A percentile compares a stretch with the other conserved stretches of the same genome.
Conservation (phyloP, 1,284 basidiomycete species). For the Malassezia arunalokei region DNA sequence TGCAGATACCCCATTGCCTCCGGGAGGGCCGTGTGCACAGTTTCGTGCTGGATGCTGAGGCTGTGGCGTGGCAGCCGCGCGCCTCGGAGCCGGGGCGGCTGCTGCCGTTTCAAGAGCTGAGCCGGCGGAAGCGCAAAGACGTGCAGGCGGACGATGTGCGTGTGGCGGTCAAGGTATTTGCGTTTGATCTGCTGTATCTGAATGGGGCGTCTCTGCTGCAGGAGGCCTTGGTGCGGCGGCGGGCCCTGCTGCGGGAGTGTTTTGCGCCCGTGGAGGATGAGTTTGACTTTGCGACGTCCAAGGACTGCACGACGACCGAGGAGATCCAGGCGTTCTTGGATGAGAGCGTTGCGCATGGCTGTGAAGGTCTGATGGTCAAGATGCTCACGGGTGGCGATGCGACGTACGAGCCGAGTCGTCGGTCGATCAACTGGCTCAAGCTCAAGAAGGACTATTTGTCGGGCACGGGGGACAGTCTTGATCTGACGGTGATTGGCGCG, state of each 20-base stretch:
- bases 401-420: conserved; percentile 83
- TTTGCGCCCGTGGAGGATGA: conserved; percentile 75
- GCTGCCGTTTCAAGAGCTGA: conserved; percentile 94
- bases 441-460: conserved; percentile 53
- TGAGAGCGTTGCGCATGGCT: conserved; percentile 90
- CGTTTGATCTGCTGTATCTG: conserved; percentile 84
- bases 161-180: conserved; percentile 86
- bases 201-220: conserved; percentile 58
- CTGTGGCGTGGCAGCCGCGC: conserved; percentile 76
- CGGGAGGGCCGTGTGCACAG: conserved; percentile 57
- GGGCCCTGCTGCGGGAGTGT: conserved; percentile 63
- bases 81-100: conserved; percentile 52
- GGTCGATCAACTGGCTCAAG: conserved; percentile 96
- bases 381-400: conserved; percentile 84
- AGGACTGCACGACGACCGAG: conserved; percentile 77
- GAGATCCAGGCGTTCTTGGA: conserved; percentile 92
- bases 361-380: conserved; percentile 96
- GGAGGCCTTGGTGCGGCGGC: conserved; percentile 49
- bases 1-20: conserved; percentile 66
- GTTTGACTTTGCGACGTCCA: conserved; percentile 81
- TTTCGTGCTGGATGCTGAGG: conserved; percentile 90
- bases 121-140: conserved; percentile 87
- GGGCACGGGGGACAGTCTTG: conserved; percentile 93
- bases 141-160: conserved; percentile 92
- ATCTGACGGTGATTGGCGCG: conserved; percentile 88